Percentiles rank a stretch among this genome's conserved stretches.
Conservation (phyloP, 345 rosid genomes). For the Capsella bursapastoris region DNA sequence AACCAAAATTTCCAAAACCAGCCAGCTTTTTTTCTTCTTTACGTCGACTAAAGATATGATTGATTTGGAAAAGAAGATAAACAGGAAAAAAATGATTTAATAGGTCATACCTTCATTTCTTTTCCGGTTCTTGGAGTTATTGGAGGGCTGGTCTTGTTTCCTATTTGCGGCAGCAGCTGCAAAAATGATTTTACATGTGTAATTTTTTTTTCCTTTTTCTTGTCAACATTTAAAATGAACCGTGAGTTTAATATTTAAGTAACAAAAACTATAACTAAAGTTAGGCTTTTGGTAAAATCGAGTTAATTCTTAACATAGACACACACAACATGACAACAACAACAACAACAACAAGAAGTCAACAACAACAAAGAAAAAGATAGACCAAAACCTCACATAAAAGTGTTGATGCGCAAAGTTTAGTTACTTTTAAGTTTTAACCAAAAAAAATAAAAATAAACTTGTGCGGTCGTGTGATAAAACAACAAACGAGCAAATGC, state of each 20-base stretch:
- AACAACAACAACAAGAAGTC: not conserved
- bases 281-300: constrained; percentile 1
- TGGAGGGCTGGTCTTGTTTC: constrained; percentile 53
- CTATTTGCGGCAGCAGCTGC: constrained; percentile 51
- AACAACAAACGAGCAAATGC: not conserved
- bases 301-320: constrained; percentile 12
- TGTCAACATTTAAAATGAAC: not conserved
- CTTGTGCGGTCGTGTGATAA: constrained; percentile 21
- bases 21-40: constrained; percentile 33
- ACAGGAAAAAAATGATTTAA: constrained; percentile 22
- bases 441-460: constrained; percentile 13
- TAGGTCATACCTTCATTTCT: constrained; percentile 69
- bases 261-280: not conserved
- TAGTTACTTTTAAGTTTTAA: constrained; percentile 16
- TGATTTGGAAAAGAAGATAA: constrained; percentile 30
- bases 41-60: constrained; percentile 35
- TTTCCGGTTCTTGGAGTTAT: constrained; percentile 80
- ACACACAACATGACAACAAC: not conserved
- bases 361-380: not conserved
- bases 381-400: not conserved
- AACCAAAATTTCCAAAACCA: constrained; percentile 28
- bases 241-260: constrained; percentile 7
- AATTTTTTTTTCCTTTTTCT: not conserved
- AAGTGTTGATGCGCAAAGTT: constrained; percentile 23
- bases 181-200: constrained; percentile 5